Percentiles rank a stretch among this genome's conserved stretches.
Conservation (phyloP, 805 yeast species). For the Zygotorulaspora chibaensis region DNA sequence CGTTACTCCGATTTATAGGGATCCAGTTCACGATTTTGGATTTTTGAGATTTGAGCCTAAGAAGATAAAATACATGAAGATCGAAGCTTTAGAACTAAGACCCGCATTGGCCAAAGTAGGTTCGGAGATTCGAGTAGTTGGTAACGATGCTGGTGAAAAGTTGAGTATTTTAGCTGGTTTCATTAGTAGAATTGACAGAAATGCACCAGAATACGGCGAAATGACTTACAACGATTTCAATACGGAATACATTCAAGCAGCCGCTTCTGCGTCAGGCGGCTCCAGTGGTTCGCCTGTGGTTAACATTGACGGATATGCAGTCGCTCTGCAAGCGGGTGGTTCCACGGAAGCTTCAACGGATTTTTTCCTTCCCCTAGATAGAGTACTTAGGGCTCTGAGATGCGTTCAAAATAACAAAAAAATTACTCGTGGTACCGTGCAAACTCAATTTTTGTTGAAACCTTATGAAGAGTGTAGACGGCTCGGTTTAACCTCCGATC, state of each 20-base stretch:
- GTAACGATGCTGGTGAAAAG: constrained; percentile 96
- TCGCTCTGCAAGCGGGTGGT: constrained; percentile 94
- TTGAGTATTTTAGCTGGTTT: constrained; percentile 84
- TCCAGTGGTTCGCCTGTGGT: constrained; percentile 97
- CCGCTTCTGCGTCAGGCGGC: constrained; percentile 94
- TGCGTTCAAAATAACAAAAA: constrained; percentile 59
- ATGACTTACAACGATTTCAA: constrained; percentile 88
- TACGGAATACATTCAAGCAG: constrained; percentile 92
- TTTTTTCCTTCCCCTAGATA: constrained; percentile 79
- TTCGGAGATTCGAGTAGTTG: constrained; percentile 87
- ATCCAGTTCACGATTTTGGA: constrained; percentile 95
- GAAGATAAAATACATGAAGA: constrained; percentile 65
- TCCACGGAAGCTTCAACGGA: constrained; percentile 88
- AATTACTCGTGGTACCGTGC: constrained; percentile 86
- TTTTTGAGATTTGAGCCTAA: constrained; percentile 73
- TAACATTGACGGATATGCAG: constrained; percentile 77
- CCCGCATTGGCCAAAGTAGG: constrained; percentile 91
- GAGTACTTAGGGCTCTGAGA: constrained; percentile 75
- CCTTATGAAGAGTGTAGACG: constrained; percentile 91
- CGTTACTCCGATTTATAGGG: constrained; percentile 81
- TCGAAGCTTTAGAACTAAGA: constrained; percentile 59
- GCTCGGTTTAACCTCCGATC: constrained; percentile 71
- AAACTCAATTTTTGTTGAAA: constrained; percentile 79
- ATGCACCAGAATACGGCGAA: constrained; percentile 90
- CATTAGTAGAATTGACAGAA: constrained; percentile 73